These are phyloP conservation scores for Ophiostoma perfectum DNA, from an alignment of 2,329 filamentous ascomycete genomes.

Conservation along the genomic window DNA sequence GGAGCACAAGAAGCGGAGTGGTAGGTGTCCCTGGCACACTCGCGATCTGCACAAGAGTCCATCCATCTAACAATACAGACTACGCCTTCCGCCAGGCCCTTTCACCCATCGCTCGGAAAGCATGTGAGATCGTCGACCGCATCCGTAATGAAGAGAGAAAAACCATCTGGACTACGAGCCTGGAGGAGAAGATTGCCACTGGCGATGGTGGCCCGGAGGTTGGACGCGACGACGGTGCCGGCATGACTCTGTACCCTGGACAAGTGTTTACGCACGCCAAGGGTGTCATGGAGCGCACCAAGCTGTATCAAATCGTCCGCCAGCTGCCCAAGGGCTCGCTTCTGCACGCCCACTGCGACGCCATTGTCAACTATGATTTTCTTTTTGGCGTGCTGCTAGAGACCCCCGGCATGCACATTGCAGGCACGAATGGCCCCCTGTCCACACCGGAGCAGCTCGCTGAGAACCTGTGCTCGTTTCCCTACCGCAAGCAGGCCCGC, in stretches of 20 bases:
- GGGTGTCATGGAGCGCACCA: slow-evolving; percentile 76
- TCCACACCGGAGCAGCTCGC: slow-evolving; percentile 48
- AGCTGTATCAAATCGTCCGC: slow-evolving; percentile 77
- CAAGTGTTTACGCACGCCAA: slow-evolving; percentile 92
- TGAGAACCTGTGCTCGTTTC: slow-evolving; percentile 49
- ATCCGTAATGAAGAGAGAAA: slow-evolving; percentile 73
- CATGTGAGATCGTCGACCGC: slow-evolving; percentile 71
- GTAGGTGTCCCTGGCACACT: slow-evolving; percentile 43
- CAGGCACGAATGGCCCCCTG: slow-evolving; percentile 52
- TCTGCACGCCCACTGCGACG: slow-evolving; percentile 82
- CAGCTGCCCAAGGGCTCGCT: slow-evolving; percentile 85
- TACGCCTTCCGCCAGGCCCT: slow-evolving; percentile 66
- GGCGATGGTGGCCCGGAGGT: slow-evolving; percentile 46
- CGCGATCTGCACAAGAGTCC: not conserved
- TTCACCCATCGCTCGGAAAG: slow-evolving; percentile 71
- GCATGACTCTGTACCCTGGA: slow-evolving; percentile 60
- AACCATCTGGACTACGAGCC: slow-evolving; percentile 68
- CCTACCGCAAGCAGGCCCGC: slow-evolving; percentile 45
- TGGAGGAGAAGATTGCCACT: slow-evolving; percentile 64
- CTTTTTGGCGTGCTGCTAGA: slow-evolving; percentile 66
- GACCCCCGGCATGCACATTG: slow-evolving; percentile 69
- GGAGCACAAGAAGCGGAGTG: slow-evolving; percentile 77
- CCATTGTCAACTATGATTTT: slow-evolving; percentile 84
- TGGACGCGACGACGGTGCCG: slow-evolving; percentile 12
- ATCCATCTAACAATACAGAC: slow-evolving; percentile 41